Conservation (phyloP, 2,329 filamentous ascomycete genomes). For the Sporothrix humicola region DNA sequence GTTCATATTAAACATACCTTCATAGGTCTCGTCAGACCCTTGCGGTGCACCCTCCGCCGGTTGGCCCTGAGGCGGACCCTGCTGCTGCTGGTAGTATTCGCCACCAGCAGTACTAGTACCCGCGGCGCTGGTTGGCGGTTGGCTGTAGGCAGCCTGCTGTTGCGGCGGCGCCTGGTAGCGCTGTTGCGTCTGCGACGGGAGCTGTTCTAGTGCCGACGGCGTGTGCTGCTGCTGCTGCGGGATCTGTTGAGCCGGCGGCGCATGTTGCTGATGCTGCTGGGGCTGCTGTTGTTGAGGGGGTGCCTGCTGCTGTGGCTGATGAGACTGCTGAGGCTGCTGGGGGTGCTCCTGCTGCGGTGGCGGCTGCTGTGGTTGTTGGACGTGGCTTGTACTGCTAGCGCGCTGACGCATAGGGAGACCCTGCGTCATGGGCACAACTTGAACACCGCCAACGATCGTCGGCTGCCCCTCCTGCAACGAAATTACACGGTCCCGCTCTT, state of each 20-base stretch:
- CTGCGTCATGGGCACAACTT: slow-evolving; percentile 91
- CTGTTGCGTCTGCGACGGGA: slow-evolving; percentile 36
- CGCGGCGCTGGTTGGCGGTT: not conserved
- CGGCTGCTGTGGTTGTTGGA: slow-evolving; percentile 44
- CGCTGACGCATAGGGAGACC: slow-evolving; percentile 64
- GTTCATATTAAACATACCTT: slow-evolving; percentile 11
- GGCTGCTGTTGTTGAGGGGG: not conserved
- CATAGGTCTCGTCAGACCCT: slow-evolving; percentile 32
- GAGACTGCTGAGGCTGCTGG: slow-evolving; percentile 36
- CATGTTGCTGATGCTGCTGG: slow-evolving; percentile 40
- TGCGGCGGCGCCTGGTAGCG: slow-evolving; percentile 24
- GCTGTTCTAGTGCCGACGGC: slow-evolving; percentile 25
- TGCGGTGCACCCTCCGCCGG: not conserved
- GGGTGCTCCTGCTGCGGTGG: slow-evolving; percentile 44
- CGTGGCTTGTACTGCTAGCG: slow-evolving; percentile 49
- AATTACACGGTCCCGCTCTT: slow-evolving; percentile 83
- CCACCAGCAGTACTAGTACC: not conserved
- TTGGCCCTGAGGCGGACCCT: not conserved
- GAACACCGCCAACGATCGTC: slow-evolving; percentile 88
- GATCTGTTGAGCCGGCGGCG: slow-evolving; percentile 32
- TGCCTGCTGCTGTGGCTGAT: slow-evolving; percentile 41
- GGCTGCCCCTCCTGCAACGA: slow-evolving; percentile 88
- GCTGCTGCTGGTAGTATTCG: slow-evolving; percentile 28
- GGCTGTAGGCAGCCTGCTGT: slow-evolving; percentile 21
- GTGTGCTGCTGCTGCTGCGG: slow-evolving; percentile 28